Percentiles rank a stretch among this genome's conserved stretches.
Conservation (phyloP, 2,329 filamentous ascomycete genomes). For the Nothopassalora personata region DNA sequence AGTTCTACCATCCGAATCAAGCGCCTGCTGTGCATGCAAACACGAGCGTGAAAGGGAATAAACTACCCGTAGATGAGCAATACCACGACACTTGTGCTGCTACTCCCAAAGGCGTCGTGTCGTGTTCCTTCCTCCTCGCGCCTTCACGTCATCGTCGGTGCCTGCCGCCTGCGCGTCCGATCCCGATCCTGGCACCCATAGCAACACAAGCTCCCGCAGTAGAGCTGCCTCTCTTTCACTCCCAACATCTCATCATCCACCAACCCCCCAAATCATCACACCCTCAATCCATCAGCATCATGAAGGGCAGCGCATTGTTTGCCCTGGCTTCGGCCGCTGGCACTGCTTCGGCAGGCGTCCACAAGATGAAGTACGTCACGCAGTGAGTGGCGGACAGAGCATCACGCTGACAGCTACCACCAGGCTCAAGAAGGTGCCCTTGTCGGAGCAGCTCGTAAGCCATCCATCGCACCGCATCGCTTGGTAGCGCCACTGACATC, state of each 20-base stretch:
- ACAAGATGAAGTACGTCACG: constrained; percentile 63
- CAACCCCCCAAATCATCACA: constrained; percentile 12
- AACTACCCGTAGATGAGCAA: too few species aligned
- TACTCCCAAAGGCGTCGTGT: too few species aligned
- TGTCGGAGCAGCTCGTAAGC: constrained; percentile 86
- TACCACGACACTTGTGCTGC: background rate
- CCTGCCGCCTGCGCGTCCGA: too few species aligned
- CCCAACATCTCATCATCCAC: constrained; percentile 4
- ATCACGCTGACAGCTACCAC: constrained; percentile 10
- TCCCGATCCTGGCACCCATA: too few species aligned
- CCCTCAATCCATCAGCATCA: constrained; percentile 37
- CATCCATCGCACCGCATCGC: constrained; percentile 4
- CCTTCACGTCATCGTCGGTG: background rate
- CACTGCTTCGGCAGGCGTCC: constrained; percentile 71
- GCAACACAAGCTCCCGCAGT: background rate
- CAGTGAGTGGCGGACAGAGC: background rate
- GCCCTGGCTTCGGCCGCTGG: constrained; percentile 67
- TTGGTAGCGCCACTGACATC: constrained; percentile 5
- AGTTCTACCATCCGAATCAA: too few species aligned
- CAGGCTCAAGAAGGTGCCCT: constrained; percentile 76
- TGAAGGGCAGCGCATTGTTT: constrained; percentile 81
- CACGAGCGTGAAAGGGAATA: too few species aligned
- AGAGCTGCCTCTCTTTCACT: background rate
- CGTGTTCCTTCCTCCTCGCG: background rate
- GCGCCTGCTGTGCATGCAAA: too few species aligned